Conservation (phyloP, 2,329 filamentous ascomycete genomes). For the Xylariales sp. region DNA sequence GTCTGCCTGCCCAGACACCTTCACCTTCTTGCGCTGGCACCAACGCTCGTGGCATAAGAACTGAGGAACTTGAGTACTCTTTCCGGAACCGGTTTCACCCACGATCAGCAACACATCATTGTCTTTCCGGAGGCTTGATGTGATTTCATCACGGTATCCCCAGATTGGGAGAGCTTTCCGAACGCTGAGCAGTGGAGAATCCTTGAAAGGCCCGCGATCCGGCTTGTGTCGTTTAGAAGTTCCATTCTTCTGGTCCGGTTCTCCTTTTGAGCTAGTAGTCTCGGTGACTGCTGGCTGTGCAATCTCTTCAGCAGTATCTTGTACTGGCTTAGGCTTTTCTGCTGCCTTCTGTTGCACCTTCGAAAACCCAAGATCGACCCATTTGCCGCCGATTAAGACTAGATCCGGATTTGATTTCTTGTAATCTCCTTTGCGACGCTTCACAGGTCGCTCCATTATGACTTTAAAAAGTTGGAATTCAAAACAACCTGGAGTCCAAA, state of each 20-base stretch:
- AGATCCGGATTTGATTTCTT: slow-evolving; percentile 3
- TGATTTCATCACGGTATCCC: slow-evolving; percentile 67
- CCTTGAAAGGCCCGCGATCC: no score
- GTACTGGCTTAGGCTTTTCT: neutral
- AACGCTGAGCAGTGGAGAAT: slow-evolving; percentile 25
- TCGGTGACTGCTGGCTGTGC: no score
- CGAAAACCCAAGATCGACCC: slow-evolving; percentile 9
- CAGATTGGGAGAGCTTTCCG: slow-evolving; percentile 78
- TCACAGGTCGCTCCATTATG: slow-evolving; percentile 7
- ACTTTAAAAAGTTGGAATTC: no score
- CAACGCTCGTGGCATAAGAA: slow-evolving; percentile 76
- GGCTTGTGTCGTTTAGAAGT: no score
- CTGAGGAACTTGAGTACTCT: slow-evolving; percentile 94
- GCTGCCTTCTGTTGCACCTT: neutral
- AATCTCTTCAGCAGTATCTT: neutral
- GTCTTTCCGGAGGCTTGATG: slow-evolving; percentile 54
- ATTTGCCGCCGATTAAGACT: slow-evolving; percentile 5
- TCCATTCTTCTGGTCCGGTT: neutral
- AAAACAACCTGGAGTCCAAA: no score
- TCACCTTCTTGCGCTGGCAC: slow-evolving; percentile 62
- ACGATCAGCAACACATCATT: slow-evolving; percentile 75
- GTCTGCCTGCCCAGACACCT: slow-evolving; percentile 32
- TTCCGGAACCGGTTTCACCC: slow-evolving; percentile 93
- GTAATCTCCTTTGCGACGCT: slow-evolving; percentile 7
- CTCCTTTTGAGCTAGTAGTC: no score